These are phyloP conservation scores for Dipteronia dyeriana DNA, from an alignment of 345 rosid species.

Conservation along the genomic window DNA sequence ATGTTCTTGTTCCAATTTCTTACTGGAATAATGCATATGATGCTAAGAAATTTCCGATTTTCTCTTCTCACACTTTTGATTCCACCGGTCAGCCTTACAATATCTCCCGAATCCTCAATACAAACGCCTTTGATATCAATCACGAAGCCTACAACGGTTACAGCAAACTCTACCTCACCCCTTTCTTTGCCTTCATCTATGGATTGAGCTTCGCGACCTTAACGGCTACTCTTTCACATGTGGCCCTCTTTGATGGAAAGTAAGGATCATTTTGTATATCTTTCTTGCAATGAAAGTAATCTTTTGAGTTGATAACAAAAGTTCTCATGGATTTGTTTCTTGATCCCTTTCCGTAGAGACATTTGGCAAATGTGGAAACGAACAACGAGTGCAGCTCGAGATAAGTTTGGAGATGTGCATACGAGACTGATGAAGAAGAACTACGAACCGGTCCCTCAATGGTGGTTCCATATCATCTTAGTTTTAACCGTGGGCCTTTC, in stretches of 20 bases:
- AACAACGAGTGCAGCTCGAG: slow-evolving; percentile 31
- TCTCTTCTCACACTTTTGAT: slow-evolving; percentile 54
- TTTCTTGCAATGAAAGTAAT: background rate
- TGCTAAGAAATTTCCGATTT: slow-evolving; percentile 61
- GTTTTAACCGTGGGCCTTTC: slow-evolving; percentile 31
- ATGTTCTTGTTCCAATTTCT: slow-evolving; percentile 53
- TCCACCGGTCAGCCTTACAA: slow-evolving; percentile 46
- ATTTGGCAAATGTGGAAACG: slow-evolving; percentile 44
- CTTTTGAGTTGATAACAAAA: background rate
- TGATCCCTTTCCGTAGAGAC: background rate
- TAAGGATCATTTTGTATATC: slow-evolving; percentile 21
- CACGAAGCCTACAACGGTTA: slow-evolving; percentile 39
- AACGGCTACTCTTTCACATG: slow-evolving; percentile 61
- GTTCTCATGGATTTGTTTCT: background rate
- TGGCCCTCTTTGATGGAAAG: slow-evolving; percentile 60
- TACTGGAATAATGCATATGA: slow-evolving; percentile 51
- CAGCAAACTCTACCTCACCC: slow-evolving; percentile 68
- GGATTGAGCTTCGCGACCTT: slow-evolving; percentile 71
- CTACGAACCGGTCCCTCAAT: slow-evolving; percentile 46
- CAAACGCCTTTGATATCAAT: slow-evolving; percentile 45
- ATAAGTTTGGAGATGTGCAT: slow-evolving; percentile 56
- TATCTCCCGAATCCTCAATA: slow-evolving; percentile 55
- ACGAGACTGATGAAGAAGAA: slow-evolving; percentile 73
- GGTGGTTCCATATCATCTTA: slow-evolving; percentile 49
- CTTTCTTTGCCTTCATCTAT: slow-evolving; percentile 59